Evolutionary conservation across 164 flowering plant species (phyloP).

Genomic region (Magnolia sinica): DNA sequence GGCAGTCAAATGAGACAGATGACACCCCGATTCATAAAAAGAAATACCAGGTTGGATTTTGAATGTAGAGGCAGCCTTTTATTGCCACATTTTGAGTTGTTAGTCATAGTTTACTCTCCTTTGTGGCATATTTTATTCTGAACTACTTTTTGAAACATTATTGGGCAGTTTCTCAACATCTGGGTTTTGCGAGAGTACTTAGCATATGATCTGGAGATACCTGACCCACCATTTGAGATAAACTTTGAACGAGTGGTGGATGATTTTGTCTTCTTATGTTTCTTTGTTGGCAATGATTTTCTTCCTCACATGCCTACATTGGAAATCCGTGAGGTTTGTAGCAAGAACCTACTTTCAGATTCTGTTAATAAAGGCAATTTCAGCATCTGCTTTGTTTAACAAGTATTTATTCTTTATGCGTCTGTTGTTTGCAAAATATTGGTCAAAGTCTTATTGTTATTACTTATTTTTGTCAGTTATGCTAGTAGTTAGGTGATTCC

Average conservation of each 20-base stretch:
- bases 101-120: not conserved
- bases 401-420: not conserved
- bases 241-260: conserved; percentile 84
- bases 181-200: conserved; percentile 95
- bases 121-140: not conserved
- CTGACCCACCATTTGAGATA: conserved; percentile 64
- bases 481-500: not conserved
- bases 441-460: not conserved
- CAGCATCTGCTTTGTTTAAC: not conserved
- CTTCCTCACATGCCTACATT: conserved; percentile 99
- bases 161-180: conserved; percentile 79
- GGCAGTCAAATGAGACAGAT: conserved; percentile 38
- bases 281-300: conserved; percentile 98
- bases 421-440: not conserved
- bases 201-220: conserved; percentile 73
- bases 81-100: not conserved
- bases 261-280: conserved; percentile 95
- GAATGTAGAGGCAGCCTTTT: not conserved
- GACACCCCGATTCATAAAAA: conserved; percentile 85
- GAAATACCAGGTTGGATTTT: conserved; percentile 80
- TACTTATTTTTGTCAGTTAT: too few species aligned
- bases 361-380: not conserved
- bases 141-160: not conserved
- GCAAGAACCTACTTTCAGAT: not conserved
- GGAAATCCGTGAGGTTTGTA: conserved; percentile 92